Base-by-base conservation (phyloP, 257 asterid genomes). In the Solanum tarijense region DNA sequence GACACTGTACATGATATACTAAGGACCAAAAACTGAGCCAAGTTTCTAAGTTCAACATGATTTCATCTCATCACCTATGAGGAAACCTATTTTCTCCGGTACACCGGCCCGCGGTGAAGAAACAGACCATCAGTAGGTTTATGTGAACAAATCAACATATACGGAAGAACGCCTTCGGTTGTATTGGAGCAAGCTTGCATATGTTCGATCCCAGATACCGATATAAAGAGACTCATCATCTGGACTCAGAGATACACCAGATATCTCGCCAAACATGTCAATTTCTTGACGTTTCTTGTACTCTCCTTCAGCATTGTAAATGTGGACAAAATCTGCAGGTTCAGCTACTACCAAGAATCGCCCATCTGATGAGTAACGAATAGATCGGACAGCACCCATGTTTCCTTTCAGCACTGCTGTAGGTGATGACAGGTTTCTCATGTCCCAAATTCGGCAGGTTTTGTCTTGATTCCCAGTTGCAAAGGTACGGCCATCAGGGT, bases 381-480 rank as follows among this genome's bases (percentile, higher is more conserved):
- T 74, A 1, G 98, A 95, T 83, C 97, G 87, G 43, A 93, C 89
- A 25, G 98, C 95, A 12, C 98, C 98, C 83, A 95, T 90, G 69
- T 92, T 94, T 39, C 95, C 97, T 88, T 92, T 93, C 87, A 94
- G 93, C 35, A 88, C 75, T 25, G 96, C 92, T 1, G 88, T 72
- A 14, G 97, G 92, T 60, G 21, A 27, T 4, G 91, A 87, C 55
- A 94, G 90, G 84, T 94, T 94, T 89, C 98, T 90, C 76, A 92
- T 34, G 72, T 95, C 98, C 97, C 97, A 94, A 5, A 95, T 94
- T 75, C 95, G 86, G 90, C 97, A 94, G 1, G 97, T 94, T 89
- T 92, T 95, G 84, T 95, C 98, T 88, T 95, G 98, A 90, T 95
- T 95, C 85, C 98, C 98, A 0, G 97, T 95, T 3, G 98, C 98